phyloP scores from a whole-genome alignment of 1,284 basidiomycete genomes.

The Ceratobasidium theobromae region DNA sequence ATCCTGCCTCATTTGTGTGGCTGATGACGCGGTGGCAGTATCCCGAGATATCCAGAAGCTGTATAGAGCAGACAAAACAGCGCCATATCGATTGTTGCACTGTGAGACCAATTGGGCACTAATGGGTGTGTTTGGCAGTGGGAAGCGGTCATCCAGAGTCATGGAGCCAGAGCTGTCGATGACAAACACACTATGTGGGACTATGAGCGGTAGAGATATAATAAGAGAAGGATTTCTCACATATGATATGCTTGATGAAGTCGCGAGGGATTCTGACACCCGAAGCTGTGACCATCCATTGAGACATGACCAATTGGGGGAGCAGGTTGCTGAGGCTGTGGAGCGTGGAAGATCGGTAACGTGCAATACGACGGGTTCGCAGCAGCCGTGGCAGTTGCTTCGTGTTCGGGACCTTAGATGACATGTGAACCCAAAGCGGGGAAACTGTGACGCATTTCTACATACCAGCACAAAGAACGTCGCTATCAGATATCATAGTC shows the following conservation, averaged over 20 bases:
- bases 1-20: constrained; percentile 47
- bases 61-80: constrained; percentile 57
- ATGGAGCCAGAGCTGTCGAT: constrained; percentile 63
- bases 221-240: constrained; percentile 44
- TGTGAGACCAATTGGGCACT: constrained; percentile 45
- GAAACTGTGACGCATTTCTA: background rate
- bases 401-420: constrained; percentile 54
- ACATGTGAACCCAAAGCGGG: background rate
- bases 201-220: background rate
- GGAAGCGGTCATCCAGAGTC: constrained; percentile 47
- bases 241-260: constrained; percentile 57
- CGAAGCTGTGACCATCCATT: constrained; percentile 56
- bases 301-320: constrained; percentile 54
- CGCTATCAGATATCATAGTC: constrained; percentile 47
- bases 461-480: constrained; percentile 56
- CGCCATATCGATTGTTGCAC: constrained; percentile 57
- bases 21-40: constrained; percentile 40
- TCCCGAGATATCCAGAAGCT: constrained; percentile 59
- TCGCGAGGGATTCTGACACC: constrained; percentile 57
- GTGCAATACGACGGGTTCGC: constrained; percentile 58
- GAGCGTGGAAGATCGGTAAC: constrained; percentile 56
- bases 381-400: constrained; percentile 44
- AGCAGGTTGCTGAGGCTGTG: constrained; percentile 40
- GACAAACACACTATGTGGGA: constrained; percentile 50
- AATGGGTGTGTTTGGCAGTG: constrained; percentile 51